Conservation (phyloP, 805 yeast species). For the Lipomyces mesembrius region DNA sequence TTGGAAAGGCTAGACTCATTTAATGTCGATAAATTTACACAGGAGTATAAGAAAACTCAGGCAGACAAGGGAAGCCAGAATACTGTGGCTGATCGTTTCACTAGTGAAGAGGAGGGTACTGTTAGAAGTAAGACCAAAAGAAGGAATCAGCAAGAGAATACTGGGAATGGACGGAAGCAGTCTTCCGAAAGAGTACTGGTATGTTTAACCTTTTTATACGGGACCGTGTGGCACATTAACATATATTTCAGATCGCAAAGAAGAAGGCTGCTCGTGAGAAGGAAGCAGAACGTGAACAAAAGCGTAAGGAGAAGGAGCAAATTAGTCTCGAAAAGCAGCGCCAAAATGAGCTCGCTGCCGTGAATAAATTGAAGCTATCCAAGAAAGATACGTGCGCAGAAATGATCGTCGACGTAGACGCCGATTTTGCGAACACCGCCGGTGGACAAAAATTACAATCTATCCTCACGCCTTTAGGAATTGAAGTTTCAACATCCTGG, state of each 20-base stretch:
- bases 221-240: neutral
- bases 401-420: conserved; percentile 36
- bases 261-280: conserved; percentile 4
- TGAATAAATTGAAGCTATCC: conserved; percentile 26
- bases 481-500: conserved; percentile 20
- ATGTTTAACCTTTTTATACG: neutral
- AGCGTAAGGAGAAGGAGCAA: conserved; percentile 21
- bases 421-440: conserved; percentile 14
- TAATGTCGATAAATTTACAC: neutral
- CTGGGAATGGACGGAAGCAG: neutral
- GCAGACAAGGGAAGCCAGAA: conserved; percentile 2
- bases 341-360: conserved; percentile 26
- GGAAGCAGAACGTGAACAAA: conserved; percentile 13
- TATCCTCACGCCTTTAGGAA: conserved; percentile 9
- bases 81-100: neutral
- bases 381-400: conserved; percentile 27
- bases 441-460: conserved; percentile 22
- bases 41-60: neutral
- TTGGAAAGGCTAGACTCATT: conserved; percentile 7
- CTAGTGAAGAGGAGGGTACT: neutral
- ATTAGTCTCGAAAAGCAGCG: conserved; percentile 20
- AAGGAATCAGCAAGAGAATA: conserved; percentile 7
- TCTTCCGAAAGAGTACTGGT: conserved; percentile 1
- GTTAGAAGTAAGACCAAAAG: neutral
- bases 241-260: conserved; percentile 1